These are phyloP conservation scores for Rhododendron mucronatum DNA, from an alignment of 148 eudicot species.

Conservation along the genomic window DNA sequence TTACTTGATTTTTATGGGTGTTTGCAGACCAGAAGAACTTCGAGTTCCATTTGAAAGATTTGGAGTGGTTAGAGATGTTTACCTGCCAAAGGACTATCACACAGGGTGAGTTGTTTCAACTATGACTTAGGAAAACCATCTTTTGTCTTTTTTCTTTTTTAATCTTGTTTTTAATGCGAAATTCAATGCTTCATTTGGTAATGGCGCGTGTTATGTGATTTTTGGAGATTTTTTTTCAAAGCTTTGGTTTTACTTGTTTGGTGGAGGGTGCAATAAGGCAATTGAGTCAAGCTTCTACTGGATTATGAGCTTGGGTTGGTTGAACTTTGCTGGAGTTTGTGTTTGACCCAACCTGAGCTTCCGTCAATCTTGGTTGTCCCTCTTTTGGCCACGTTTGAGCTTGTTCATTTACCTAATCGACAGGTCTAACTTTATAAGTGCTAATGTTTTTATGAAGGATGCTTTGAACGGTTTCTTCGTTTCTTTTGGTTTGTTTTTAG, in stretches of 20 bases:
- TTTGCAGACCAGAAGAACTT: slow-evolving; percentile 69
- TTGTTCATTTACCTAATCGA: background rate
- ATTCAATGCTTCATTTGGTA: background rate
- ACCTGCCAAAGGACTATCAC: slow-evolving; percentile 66
- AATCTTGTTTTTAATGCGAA: background rate
- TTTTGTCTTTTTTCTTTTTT: background rate
- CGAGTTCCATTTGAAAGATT: slow-evolving; percentile 71
- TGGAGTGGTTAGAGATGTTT: slow-evolving; percentile 74
- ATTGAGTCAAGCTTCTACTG: background rate
- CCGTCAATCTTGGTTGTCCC: background rate
- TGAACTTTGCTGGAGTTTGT: background rate
- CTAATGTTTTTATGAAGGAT: background rate
- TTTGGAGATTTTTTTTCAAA: background rate
- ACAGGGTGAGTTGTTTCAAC: slow-evolving; percentile 48
- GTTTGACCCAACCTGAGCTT: background rate
- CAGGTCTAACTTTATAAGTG: background rate
- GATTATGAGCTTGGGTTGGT: background rate
- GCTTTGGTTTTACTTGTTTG: background rate
- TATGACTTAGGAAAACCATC: background rate
- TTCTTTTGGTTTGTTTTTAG: background rate
- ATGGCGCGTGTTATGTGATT: background rate
- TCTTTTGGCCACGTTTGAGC: background rate
- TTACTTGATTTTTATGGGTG: slow-evolving; percentile 2
- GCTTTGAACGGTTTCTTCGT: background rate
- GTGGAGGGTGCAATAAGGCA: background rate